Base-by-base conservation (phyloP, 495 filamentous ascomycete species). In the Penicillium chermesinum region DNA sequence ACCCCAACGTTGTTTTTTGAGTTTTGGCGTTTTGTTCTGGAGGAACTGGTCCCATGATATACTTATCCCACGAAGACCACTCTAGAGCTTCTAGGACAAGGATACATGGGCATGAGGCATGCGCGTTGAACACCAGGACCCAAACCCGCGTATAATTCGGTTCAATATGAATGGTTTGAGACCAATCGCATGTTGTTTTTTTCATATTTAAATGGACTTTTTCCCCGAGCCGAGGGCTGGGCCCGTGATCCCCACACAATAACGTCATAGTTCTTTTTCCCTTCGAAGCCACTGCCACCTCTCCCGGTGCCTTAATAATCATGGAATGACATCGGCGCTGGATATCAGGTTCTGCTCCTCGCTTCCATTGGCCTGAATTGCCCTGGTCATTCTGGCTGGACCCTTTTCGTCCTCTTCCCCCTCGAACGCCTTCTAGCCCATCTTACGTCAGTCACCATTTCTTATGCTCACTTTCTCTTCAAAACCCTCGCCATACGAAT, bases 301-400 rank as follows among this genome's bases (percentile, higher is more conserved):
- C 34, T 44, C 9, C n/a, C n/a, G n/a, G n/a, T n/a, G n/a, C 19
- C 41, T 49, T 54, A 44, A 39, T 62, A 62, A 60, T 62, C 49
- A 61, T 58, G 51, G 48, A 53, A 64, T 60, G 59, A 53, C 50
- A 48, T 54, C 59, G 59, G 56, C 56, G 54, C 27, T 62, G 53
- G 57, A 54, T 66, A 63, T 64, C 54, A 62, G 49, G 40, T 50
- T 53, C 48, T 44, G 52, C 48, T 27, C 43, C 49, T 44, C 44
- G 40, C 19, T 38, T 53, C 48, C 52, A 58, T 58, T 52, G 54
- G 51, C 40, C 51, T 53, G 16, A 35, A 27, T 25, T 19, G 36
- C 12, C 21, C 32, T 34, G 32, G 32, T n/a, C 15, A 13, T 34
- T 43, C 38, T 53, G 61, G 55, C 59, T 62, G 38, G 55, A 46